Evolutionary conservation across 2,329 filamentous ascomycete genomes (phyloP).

Genomic region (Penicillium vulpinum): DNA sequence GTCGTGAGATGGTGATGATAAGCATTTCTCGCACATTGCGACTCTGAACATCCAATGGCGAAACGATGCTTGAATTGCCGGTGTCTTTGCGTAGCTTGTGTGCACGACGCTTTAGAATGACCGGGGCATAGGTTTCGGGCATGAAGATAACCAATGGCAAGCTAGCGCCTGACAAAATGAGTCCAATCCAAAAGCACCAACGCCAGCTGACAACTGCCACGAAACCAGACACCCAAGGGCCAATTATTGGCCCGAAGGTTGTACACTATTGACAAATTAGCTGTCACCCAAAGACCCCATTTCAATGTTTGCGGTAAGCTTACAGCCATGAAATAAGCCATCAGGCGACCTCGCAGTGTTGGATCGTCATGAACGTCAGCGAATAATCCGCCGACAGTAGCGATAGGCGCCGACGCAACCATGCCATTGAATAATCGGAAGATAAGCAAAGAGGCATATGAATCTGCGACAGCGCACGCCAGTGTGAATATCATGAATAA

Average conservation of each 20-base stretch:
- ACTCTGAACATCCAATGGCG: slow-evolving; percentile 65
- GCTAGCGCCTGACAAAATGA: slow-evolving; percentile 62
- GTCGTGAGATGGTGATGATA: slow-evolving; percentile 67
- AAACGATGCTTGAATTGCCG: slow-evolving; percentile 55
- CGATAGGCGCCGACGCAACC: slow-evolving; percentile 47
- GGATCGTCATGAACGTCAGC: slow-evolving; percentile 51
- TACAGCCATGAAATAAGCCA: slow-evolving; percentile 47
- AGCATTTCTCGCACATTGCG: slow-evolving; percentile 44
- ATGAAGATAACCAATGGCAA: slow-evolving; percentile 58
- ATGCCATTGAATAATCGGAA: slow-evolving; percentile 50
- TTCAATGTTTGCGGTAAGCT: slow-evolving; percentile 3
- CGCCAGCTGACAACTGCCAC: slow-evolving; percentile 47
- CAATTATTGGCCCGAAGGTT: slow-evolving; percentile 45
- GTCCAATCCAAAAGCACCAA: slow-evolving; percentile 59
- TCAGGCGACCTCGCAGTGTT: slow-evolving; percentile 43
- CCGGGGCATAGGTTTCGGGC: slow-evolving; percentile 64
- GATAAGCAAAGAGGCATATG: slow-evolving; percentile 42
- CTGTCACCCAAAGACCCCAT: neutral
- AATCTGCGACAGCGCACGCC: slow-evolving; percentile 46
- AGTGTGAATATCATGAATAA: slow-evolving; percentile 46
- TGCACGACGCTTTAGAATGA: slow-evolving; percentile 61
- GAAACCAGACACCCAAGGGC: slow-evolving; percentile 49
- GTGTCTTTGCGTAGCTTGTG: slow-evolving; percentile 58
- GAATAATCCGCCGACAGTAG: slow-evolving; percentile 48
- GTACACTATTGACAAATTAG: slow-evolving; percentile 30